Conservation (phyloP, 2,329 filamentous ascomycete species). For the Coniochaeta sp. region DNA sequence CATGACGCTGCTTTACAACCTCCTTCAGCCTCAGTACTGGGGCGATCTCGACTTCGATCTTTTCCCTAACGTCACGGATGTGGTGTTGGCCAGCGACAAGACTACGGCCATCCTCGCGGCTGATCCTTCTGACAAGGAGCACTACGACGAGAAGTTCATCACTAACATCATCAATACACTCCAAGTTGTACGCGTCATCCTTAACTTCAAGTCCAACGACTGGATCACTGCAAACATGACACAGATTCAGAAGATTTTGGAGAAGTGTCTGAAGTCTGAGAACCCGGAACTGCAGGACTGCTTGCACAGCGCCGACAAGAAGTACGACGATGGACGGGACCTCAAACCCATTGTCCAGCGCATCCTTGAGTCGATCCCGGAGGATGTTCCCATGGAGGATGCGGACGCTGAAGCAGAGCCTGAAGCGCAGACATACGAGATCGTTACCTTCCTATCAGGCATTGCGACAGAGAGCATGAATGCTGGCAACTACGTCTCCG, state of each 20-base stretch:
- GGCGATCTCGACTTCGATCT: slow-evolving; percentile 85
- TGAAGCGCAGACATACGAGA: slow-evolving; percentile 77
- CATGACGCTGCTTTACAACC: slow-evolving; percentile 71
- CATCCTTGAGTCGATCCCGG: slow-evolving; percentile 82
- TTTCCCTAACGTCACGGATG: slow-evolving; percentile 83
- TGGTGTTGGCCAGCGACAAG: slow-evolving; percentile 77
- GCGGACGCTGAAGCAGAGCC: slow-evolving; percentile 78
- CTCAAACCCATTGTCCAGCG: slow-evolving; percentile 71
- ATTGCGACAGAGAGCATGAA: slow-evolving; percentile 84
- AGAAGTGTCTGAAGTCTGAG: slow-evolving; percentile 83
- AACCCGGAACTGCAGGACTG: slow-evolving; percentile 91
- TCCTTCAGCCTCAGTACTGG: slow-evolving; percentile 86
- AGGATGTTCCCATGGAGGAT: slow-evolving; percentile 66
- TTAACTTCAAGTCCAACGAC: slow-evolving; percentile 81
- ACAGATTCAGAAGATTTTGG: slow-evolving; percentile 77
- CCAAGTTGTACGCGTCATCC: slow-evolving; percentile 82
- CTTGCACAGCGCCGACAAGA: slow-evolving; percentile 66
- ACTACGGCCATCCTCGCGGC: slow-evolving; percentile 52
- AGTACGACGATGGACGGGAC: slow-evolving; percentile 61
- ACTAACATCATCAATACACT: slow-evolving; percentile 90
- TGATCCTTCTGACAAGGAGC: slow-evolving; percentile 58
- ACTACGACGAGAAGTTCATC: slow-evolving; percentile 74
- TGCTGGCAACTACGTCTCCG: slow-evolving; percentile 73
- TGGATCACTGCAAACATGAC: slow-evolving; percentile 80
- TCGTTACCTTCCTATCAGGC: slow-evolving; percentile 76